Conservation (phyloP, 805 yeast genomes). For the Cyberlindnera euphorbiae region DNA sequence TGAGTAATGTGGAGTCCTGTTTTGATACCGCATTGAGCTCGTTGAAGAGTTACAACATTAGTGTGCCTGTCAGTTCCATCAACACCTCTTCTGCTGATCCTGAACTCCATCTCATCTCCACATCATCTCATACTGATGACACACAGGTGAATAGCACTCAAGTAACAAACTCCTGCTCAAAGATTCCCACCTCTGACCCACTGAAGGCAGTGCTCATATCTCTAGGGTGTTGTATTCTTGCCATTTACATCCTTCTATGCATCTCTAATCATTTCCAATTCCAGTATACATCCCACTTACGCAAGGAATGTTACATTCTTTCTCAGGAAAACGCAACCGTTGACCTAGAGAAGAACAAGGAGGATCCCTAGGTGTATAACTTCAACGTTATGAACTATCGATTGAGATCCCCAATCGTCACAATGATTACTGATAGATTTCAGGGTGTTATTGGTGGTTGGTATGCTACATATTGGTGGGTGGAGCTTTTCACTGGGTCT, state of each 20-base stretch:
- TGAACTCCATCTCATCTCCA: too few relatives aligned
- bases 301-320: conserved; percentile 3
- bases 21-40: too few relatives aligned
- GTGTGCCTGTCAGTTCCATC: too few relatives aligned
- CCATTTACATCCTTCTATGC: conserved; percentile 6
- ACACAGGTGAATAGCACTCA: too few relatives aligned
- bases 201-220: conserved; percentile 1
- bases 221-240: conserved; percentile 6
- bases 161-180: too few relatives aligned
- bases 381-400: conserved; percentile 6
- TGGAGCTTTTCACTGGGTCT: conserved; percentile 4
- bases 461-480: conserved; percentile 6
- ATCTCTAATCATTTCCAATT: conserved; percentile 8
- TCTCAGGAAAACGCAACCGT: neutral
- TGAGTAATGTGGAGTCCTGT: too few relatives aligned
- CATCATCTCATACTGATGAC: too few relatives aligned
- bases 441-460: conserved; percentile 1
- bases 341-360: too few relatives aligned
- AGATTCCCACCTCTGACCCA: neutral
- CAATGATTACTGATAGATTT: conserved; percentile 6
- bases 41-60: too few relatives aligned
- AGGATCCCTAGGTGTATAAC: conserved; percentile 1
- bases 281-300: conserved; percentile 7
- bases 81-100: too few relatives aligned
- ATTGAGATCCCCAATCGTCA: conserved; percentile 2